Evolutionary conservation across 2,329 filamentous ascomycete species (phyloP).

Genomic region (Ceratocystis albifundus): DNA sequence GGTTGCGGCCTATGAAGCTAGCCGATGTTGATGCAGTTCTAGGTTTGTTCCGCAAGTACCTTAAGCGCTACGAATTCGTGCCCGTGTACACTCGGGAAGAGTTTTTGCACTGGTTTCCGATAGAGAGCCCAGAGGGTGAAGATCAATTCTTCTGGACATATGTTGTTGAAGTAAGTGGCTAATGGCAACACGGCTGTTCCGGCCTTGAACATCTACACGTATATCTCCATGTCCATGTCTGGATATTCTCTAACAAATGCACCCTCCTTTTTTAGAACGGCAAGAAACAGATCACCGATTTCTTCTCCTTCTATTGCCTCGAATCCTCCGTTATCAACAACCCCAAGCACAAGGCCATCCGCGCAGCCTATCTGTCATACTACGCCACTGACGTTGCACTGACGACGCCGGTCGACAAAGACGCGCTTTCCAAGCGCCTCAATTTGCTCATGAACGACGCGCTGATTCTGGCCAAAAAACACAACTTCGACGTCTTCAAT

Average conservation of each 20-base stretch:
- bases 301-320: slow-evolving; percentile 92
- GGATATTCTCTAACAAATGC: slow-evolving; percentile 16
- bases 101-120: slow-evolving; percentile 67
- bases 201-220: neutral
- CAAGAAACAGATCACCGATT: slow-evolving; percentile 79
- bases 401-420: slow-evolving; percentile 39
- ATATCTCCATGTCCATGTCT: neutral
- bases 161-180: slow-evolving; percentile 59
- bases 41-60: slow-evolving; percentile 63
- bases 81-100: slow-evolving; percentile 72
- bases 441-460: slow-evolving; percentile 74
- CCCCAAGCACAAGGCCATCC: slow-evolving; percentile 63
- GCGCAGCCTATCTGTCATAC: slow-evolving; percentile 93
- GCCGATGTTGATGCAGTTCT: slow-evolving; percentile 69
- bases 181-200: neutral
- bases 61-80: slow-evolving; percentile 69
- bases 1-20: slow-evolving; percentile 66
- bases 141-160: slow-evolving; percentile 91
- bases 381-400: slow-evolving; percentile 80
- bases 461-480: slow-evolving; percentile 72
- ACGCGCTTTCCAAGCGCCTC: slow-evolving; percentile 63
- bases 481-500: slow-evolving; percentile 91
- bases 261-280: slow-evolving; percentile 33
- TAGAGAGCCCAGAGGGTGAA: slow-evolving; percentile 52
- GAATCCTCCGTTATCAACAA: slow-evolving; percentile 85